Conservation (phyloP, 1,284 basidiomycete genomes). For the Phylloboletellus chloephorus region DNA sequence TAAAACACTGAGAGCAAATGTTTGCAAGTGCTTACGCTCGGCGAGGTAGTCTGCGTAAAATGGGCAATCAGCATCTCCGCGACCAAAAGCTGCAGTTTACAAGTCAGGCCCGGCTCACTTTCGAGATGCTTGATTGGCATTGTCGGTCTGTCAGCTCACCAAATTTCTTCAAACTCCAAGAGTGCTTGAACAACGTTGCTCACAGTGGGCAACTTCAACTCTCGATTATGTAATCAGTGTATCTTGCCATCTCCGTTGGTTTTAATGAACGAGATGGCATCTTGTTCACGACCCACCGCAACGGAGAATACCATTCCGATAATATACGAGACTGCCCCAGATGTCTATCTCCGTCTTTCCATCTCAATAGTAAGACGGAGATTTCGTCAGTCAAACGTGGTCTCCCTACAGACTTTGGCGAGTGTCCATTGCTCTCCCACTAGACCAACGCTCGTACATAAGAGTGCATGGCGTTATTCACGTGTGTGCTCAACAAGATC, state of each 20-base stretch:
- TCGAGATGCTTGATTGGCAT: conserved; percentile 56
- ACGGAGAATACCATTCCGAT: neutral
- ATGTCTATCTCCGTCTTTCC: neutral
- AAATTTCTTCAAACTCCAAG: conserved; percentile 5
- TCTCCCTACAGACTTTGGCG: conserved; percentile 4
- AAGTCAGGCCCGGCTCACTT: conserved; percentile 33
- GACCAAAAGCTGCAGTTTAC: neutral
- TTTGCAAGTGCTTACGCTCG: conserved; percentile 85
- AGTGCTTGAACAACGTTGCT: conserved; percentile 19
- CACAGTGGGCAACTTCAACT: conserved; percentile 16
- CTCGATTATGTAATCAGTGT: conserved; percentile 26
- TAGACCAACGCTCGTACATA: conserved; percentile 13
- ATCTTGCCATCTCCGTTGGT: conserved; percentile 12
- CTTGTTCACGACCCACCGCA: no score
- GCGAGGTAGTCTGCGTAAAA: conserved; percentile 63
- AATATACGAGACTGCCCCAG: no score
- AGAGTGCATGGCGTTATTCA: conserved; percentile 12
- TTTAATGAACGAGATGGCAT: no score
- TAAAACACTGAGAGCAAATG: conserved; percentile 77
- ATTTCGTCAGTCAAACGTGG: no score
- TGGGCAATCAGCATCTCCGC: conserved; percentile 1
- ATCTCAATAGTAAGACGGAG: neutral
- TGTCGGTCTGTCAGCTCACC: conserved; percentile 17
- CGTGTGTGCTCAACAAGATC: conserved; percentile 12
- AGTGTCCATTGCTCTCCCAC: conserved; percentile 5